A percentile compares a stretch with the other conserved stretches of the same genome.
These are phyloP conservation scores for Gentiana dahurica DNA, from an alignment of 257 asterid genomes.

Conservation along the genomic window DNA sequence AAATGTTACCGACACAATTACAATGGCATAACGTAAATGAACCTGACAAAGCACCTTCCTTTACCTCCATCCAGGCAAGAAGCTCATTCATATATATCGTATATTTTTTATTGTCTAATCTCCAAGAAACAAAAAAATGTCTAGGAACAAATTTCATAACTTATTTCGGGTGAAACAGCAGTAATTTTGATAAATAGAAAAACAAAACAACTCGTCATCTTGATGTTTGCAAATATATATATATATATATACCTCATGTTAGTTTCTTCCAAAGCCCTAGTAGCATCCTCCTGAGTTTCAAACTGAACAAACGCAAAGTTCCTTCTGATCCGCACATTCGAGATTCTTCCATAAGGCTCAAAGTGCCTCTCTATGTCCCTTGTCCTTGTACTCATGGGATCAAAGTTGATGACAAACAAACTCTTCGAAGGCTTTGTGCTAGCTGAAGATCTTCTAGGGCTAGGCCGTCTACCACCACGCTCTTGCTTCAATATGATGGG, in stretches of 20 bases:
- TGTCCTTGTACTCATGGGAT: constrained; percentile 58
- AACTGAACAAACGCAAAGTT: constrained; percentile 74
- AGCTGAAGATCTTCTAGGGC: constrained; percentile 39
- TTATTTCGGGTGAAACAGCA: too few species aligned
- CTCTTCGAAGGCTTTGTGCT: constrained; percentile 54
- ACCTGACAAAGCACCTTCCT: too few species aligned
- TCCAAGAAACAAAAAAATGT: too few species aligned
- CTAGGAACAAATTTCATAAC: too few species aligned
- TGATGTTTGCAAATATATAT: too few species aligned
- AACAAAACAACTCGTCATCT: too few species aligned
- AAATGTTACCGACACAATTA: too few species aligned
- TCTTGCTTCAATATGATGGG: constrained; percentile 46
- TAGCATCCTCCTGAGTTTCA: constrained; percentile 64
- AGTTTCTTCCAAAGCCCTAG: constrained; percentile 71
- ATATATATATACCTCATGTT: constrained; percentile 41
- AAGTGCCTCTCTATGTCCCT: constrained; percentile 72
- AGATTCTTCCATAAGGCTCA: constrained; percentile 65
- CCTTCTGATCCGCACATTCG: constrained; percentile 62
- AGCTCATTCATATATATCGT: too few species aligned
- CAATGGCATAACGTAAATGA: too few species aligned
- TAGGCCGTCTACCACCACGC: constrained; percentile 45
- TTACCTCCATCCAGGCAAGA: too few species aligned
- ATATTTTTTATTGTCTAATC: too few species aligned
- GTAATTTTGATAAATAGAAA: too few species aligned
- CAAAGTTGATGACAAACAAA: constrained; percentile 74